Evolutionary conservation across 2,329 filamentous ascomycete species (phyloP), one percentile per base, ranked within the genome.

Genomic region (Aureobasidium subglaciale): DNA sequence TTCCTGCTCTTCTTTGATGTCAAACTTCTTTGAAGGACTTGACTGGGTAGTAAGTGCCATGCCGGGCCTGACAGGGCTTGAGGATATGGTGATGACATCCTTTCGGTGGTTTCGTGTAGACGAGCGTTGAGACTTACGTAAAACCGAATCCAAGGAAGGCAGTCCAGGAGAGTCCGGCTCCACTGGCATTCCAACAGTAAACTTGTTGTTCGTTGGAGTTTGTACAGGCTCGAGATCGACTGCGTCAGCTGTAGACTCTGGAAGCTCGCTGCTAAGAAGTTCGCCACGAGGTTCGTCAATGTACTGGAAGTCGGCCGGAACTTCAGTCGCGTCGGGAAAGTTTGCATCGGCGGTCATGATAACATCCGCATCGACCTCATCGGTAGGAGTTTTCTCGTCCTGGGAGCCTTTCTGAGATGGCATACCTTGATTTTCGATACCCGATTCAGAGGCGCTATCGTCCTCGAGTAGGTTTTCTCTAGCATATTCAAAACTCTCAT

Each of bases 401-500:
- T 10, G 35, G 16, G 18, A 11, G 7, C 10, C 48, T 13, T 8
- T 18, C 8, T 8, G 37, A 25, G 50, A 43, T 1, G 29, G 9
- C 7, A 8, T 6, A 8, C 34, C 38, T 30, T 35, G 27, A 29
- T 18, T 25, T 27, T 35, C 27, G 6, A 35, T 2, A 25, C 43
- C 49, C 1, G 15, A 8, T 18, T 42, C 50, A 27, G 35, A 24
- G 5, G 18, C 30, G 8, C 41, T n/a, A 16, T 18, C 48, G 11
- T 43, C 50, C 24, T 42, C 27, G 5, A 35, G 30, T 15, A 52
- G n/a, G 22, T 30, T 42, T 10, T 54, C 50, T 35, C 38, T 37
- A 15, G 38, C 37, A 11, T 54, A 37, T 43, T 56, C 54, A 30
- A 56, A 46, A 18, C 27, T 32, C 10, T 56, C 54, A n/a, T 49